Percentiles rank a stretch among this genome's conserved stretches.
phyloP scores from a whole-genome alignment of 192 early-diverging fungal genomes.

The Gonapodya prolifera region DNA sequence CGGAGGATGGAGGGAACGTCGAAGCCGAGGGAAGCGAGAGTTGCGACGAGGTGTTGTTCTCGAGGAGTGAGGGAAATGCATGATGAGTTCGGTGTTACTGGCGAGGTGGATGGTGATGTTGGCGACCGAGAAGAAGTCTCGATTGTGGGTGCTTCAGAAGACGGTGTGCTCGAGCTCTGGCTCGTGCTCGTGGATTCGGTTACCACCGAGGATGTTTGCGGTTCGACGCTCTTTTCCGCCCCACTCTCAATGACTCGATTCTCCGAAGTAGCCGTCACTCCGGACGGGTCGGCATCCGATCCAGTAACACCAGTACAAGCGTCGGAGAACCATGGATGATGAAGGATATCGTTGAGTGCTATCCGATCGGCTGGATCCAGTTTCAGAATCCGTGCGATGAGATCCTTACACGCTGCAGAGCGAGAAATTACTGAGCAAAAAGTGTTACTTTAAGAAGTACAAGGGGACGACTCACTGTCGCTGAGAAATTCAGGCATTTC shows the following conservation, averaged over 20 bases:
- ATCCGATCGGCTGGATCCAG: conserved; percentile 50
- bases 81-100: conserved; percentile 5
- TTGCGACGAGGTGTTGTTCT: conserved; percentile 29
- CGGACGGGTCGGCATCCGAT: no score
- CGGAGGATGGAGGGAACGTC: conserved; percentile 37
- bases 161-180: background rate
- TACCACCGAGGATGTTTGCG: background rate
- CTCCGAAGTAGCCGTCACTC: no score
- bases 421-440: no score
- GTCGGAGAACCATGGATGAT: conserved; percentile 47
- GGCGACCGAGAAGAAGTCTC: no score
- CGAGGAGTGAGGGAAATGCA: conserved; percentile 22
- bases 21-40: conserved; percentile 38
- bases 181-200: background rate
- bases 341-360: conserved; percentile 45
- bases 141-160: background rate
- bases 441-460: no score
- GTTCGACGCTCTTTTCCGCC: background rate
- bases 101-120: conserved; percentile 11
- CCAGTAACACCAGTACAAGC: conserved; percentile 6
- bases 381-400: conserved; percentile 53
- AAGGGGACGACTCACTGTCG: conserved; percentile 22
- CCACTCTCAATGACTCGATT: no score
- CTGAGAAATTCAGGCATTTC: conserved; percentile 49
- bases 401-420: conserved; percentile 37